These are phyloP conservation scores for Hymenotorrendiella dingleyae DNA, from an alignment of 2,329 filamentous ascomycete species.

Conservation along the genomic window DNA sequence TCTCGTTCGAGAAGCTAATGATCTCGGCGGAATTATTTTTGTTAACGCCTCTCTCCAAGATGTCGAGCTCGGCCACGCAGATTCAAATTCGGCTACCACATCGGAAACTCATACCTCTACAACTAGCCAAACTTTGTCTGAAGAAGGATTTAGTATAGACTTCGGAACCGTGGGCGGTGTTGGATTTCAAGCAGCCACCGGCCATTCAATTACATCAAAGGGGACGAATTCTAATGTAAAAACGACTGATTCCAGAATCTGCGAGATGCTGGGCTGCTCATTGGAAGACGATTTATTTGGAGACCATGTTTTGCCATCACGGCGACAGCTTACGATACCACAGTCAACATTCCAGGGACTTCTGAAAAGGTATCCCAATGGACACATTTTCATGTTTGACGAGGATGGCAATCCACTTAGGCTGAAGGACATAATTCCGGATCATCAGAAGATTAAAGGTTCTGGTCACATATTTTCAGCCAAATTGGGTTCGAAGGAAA, in stretches of 20 bases:
- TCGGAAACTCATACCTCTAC: neutral
- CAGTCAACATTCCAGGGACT: constrained; percentile 14
- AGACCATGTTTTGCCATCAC: neutral
- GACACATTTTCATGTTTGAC: constrained; percentile 19
- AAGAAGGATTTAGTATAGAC: neutral
- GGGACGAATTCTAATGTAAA: too few species aligned
- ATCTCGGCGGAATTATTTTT: constrained; percentile 4
- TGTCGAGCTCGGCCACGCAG: neutral
- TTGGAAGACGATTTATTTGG: neutral
- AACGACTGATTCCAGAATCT: neutral
- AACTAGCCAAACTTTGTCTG: neutral
- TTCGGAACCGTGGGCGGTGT: too few species aligned
- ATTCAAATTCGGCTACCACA: neutral
- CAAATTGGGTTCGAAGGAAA: neutral
- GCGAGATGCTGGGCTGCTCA: constrained; percentile 7
- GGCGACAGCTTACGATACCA: constrained; percentile 1
- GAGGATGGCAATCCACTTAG: constrained; percentile 9
- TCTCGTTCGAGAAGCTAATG: constrained; percentile 2
- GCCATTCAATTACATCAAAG: too few species aligned
- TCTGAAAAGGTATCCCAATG: constrained; percentile 16
- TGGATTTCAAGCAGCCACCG: neutral
- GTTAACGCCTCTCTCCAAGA: constrained; percentile 2
- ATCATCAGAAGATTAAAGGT: neutral
- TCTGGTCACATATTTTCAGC: neutral
- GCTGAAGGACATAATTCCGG: neutral